Evolutionary conservation across 768 basidiomycete genomes (phyloP), one percentile per base, ranked within the genome.

Genomic region (Lentinula edodes): DNA sequence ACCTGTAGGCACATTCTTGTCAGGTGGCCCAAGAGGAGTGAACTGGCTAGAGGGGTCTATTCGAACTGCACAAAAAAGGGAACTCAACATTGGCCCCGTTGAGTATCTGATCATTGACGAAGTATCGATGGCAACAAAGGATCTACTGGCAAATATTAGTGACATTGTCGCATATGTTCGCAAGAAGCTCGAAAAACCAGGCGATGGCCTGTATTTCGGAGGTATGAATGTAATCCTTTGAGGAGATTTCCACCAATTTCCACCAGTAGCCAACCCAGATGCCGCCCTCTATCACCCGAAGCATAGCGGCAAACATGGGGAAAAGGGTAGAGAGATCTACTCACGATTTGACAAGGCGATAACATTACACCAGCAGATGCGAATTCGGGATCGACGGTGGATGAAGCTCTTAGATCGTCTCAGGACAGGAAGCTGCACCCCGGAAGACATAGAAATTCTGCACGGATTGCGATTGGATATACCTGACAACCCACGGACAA

Each of bases 221-320:
- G 72, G 73, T 0, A 36, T 75, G 7, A 76, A 69, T 63, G 65
- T 76, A 10, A 72, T 76, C 20, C 52, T 76, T 0, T 66, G 62
- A 45, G 74, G 75, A 10, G 73, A 75, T 61, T 64, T 76, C 18
- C 74, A 75, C 53, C 74, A 77, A 63, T 75, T 76, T 63, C 71
- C 68, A 15, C 72, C 71, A 1, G 70, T 73, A 1, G 63, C 43
- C 28, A 20, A 43, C 1, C 8, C 5, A 6, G 58, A 62, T 38
- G 53, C 62, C 4, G 46, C 66, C 2, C 66, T 52, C 45, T 50
- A 58, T n/a, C 62, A 64, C 0, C 8, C 32, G 2, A 60, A 32
- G 4, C 12, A 6, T 9, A 34, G 20, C 2, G 35, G 36, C 28
- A 13, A 10, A 5, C 7, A 23, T 13, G 39, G 10, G 16, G 34